Base-by-base conservation (phyloP, 768 basidiomycete genomes). In the Leccinum fibrillosum region DNA sequence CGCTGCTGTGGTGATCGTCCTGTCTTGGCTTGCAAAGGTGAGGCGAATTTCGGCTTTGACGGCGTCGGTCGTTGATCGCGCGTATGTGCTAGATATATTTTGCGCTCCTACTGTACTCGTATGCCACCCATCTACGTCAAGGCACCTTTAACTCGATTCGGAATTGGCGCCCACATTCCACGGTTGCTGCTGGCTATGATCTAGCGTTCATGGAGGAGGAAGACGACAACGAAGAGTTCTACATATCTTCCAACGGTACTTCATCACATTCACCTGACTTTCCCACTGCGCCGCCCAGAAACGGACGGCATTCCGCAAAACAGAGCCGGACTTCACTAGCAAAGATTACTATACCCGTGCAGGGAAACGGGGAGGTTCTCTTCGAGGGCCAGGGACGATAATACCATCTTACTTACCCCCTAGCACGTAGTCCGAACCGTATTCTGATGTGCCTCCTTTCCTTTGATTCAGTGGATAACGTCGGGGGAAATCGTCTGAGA, bases 1-100 rank as follows among this genome's bases (percentile, higher is more conserved):
- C 11, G 94, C 95, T 0, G 82, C 84, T 1, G 74, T 81, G 7
- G 85, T 96, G 51, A 85, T 99, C 58, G 72, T 91, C 15, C 54
- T 88, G 3, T 92, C 94, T 13, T 99, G 94, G 94, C 61, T 93
- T 25, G 76, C 82, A 69, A 98, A 98, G 85, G 95, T 94, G 59
- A 61, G 84, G 26, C 3, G 9, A n/a, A 26, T 23, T 21, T 5
- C 44, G 34, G 15, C 47, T 17, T 44, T 42, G 53, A 25, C 53
- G 34, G 21, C 50, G n/a, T 23, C 25, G 37, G 13, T 45, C 34
- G n/a, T 37, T 49, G 49, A 61, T 37, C 50, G 48, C 57, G 30
- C 37, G n/a, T 21, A 13, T n/a, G 15, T 19, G 45, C n/a, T 57
- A 98, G 96, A 79, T 96, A 56, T 99, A 97, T 78, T 94, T 99